Evolutionary conservation across 129 eudicot species (phyloP).

Genomic region (Tanacetum coccineum): DNA sequence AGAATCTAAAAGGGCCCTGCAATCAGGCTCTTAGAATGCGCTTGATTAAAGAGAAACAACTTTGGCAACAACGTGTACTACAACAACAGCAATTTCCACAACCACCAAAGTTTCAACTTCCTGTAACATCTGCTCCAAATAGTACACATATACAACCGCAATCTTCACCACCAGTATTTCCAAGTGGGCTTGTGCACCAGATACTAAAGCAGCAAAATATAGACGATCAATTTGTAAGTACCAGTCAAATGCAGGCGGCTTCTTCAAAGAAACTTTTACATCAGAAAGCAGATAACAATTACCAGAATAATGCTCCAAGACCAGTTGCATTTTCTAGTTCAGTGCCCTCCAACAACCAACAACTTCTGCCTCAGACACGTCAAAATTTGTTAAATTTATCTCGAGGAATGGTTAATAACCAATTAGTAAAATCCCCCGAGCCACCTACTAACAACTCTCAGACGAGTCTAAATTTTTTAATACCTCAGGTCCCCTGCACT

Average conservation of each 20-base stretch:
- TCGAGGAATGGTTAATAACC: slow-evolving; percentile 30
- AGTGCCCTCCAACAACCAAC: neutral
- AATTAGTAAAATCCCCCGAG: slow-evolving; percentile 38
- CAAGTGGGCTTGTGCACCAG: slow-evolving; percentile 30
- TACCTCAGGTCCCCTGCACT: too few relatives aligned
- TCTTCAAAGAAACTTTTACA: slow-evolving; percentile 6
- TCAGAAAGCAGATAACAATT: slow-evolving; percentile 27
- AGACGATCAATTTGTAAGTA: neutral
- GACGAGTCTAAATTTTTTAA: neutral
- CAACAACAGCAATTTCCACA: slow-evolving; percentile 46
- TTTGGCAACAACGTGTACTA: neutral
- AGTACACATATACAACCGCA: slow-evolving; percentile 35
- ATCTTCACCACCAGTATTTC: slow-evolving; percentile 37
- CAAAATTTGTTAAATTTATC: slow-evolving; percentile 41
- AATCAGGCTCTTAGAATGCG: slow-evolving; percentile 49
- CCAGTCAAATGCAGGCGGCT: slow-evolving; percentile 31
- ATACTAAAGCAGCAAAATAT: slow-evolving; percentile 42
- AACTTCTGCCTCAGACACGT: neutral
- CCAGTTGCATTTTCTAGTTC: neutral
- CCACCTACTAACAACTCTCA: slow-evolving; percentile 25
- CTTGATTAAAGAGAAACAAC: slow-evolving; percentile 60
- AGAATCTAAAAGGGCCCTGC: too few relatives aligned
- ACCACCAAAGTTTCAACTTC: slow-evolving; percentile 45
- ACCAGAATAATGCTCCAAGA: neutral
- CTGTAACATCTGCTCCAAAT: slow-evolving; percentile 55